These are phyloP conservation scores for Pythium angustatum DNA, from an alignment of 352 stramenopile genomes.

Conservation along the genomic window DNA sequence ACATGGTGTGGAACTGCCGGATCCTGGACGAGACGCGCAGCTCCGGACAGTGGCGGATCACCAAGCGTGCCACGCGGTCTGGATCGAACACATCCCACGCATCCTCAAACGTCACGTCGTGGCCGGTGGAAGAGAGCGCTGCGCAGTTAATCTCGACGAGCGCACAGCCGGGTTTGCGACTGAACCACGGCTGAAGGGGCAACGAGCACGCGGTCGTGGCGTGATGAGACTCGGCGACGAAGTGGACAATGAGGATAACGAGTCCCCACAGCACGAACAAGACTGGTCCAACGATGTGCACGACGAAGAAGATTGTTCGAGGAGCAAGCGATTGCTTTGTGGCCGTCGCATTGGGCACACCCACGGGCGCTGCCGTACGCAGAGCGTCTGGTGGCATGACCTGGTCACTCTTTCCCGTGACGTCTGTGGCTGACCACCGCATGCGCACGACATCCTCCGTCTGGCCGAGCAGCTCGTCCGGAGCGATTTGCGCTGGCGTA, in stretches of 20 bases:
- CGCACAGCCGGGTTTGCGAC: constrained; percentile 9
- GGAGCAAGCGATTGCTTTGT: neutral
- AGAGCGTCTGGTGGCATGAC: too few relatives aligned
- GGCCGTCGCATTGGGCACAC: too few relatives aligned
- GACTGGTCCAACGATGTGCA: neutral
- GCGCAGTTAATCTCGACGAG: constrained; percentile 23
- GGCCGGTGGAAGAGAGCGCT: neutral
- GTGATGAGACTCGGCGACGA: constrained; percentile 3
- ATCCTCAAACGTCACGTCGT: neutral
- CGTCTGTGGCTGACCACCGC: too few relatives aligned
- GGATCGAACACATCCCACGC: constrained; percentile 9
- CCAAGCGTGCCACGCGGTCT: neutral
- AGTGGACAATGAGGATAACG: constrained; percentile 9
- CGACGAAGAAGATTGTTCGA: neutral
- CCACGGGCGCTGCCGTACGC: too few relatives aligned
- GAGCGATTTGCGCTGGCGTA: neutral
- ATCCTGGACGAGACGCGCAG: constrained; percentile 2
- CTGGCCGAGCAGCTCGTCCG: neutral
- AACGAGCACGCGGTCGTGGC: neutral
- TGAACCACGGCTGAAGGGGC: constrained; percentile 14
- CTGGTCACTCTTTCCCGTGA: too few relatives aligned
- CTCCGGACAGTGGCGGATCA: constrained; percentile 19
- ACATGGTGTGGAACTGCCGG: neutral
- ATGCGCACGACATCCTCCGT: neutral
- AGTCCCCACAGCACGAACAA: constrained; percentile 15